Evolutionary conservation across 2,329 filamentous ascomycete genomes (phyloP), one percentile per base, ranked within the genome.

Genomic region (Aspergillus thermomutatus): DNA sequence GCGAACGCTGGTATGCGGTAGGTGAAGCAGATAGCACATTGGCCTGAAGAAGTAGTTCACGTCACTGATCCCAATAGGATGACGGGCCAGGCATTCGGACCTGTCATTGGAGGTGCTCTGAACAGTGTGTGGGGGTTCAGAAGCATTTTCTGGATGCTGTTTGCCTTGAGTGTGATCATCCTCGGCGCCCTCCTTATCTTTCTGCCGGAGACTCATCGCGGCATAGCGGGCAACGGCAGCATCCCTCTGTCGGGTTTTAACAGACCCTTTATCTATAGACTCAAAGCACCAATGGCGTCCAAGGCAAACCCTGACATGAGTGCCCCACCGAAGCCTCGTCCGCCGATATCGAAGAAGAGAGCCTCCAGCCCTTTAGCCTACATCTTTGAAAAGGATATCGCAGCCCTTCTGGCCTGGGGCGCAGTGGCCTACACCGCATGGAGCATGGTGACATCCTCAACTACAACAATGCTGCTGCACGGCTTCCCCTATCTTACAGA

Each of bases 401-500:
- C 79, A 46, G 66, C 75, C 47, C 74, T 72, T 3, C 63, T 81
- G 0, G 63, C 79, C 52, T 81, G 75, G 43, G 76, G 78, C 45
- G 72, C 72, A 10, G 69, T 78, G 5, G 71, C 78, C 1, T 82
- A 80, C 59, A 73, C 78, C 0, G 71, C 79, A 11, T 81, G 78
- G 78, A 78, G 72, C 23, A 81, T 81, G 78, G 73, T 81, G 4
- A 79, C 76, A 2, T 75, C 77, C 1, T 77, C 70, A 11, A 81
- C 78, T 1, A 73, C 76, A 0, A 68, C 68, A 23, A 55, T 72
- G 0, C 65, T 80, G 0, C 66, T 63, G 7, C 80, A 78, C 50
- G 54, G 66, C 6, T 48, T 63, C 8, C 54, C 57, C 4, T 53
- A 27, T 41, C 68, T 81, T 49, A 76, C 69, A 37, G 68, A 73